Percentiles rank a stretch among this genome's conserved stretches.
Evolutionary conservation across 2,329 filamentous ascomycete genomes (phyloP).

Genomic region (Knufia fluminis): DNA sequence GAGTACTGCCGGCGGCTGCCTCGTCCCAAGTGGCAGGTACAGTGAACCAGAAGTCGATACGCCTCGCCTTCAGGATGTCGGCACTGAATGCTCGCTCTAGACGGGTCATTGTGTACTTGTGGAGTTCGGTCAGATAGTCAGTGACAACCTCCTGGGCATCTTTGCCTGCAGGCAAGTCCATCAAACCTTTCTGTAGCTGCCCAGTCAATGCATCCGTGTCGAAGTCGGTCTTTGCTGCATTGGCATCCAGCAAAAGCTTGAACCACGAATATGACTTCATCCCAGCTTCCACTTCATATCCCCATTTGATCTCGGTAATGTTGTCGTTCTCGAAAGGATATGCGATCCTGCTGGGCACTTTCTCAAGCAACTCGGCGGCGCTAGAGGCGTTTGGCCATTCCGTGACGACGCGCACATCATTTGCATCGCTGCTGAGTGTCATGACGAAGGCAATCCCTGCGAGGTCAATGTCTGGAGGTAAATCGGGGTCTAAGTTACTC

Average conservation of each 20-base stretch:
- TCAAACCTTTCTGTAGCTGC: constrained; percentile 11
- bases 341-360: constrained; percentile 25
- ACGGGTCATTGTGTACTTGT: constrained; percentile 16
- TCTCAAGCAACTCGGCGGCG: constrained; percentile 16
- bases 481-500: too few relatives aligned
- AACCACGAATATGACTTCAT: constrained; percentile 25
- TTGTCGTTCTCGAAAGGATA: constrained; percentile 21
- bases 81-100: constrained; percentile 13
- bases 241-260: constrained; percentile 25
- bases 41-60: constrained; percentile 16
- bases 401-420: constrained; percentile 20
- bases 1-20: constrained; percentile 10
- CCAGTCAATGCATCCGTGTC: constrained; percentile 18
- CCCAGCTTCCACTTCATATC: constrained; percentile 22
- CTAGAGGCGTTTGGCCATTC: constrained; percentile 22
- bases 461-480: too few relatives aligned
- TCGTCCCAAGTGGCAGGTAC: constrained; percentile 17
- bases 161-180: constrained; percentile 20
- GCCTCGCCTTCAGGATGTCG: constrained; percentile 16
- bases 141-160: constrained; percentile 20
- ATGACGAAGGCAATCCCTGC: constrained; percentile 18
- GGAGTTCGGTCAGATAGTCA: constrained; percentile 23
- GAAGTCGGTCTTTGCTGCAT: constrained; percentile 15
- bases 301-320: constrained; percentile 19
- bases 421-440: constrained; percentile 11